Percentiles rank a stretch among this genome's conserved stretches.
phyloP scores from a whole-genome alignment of 345 rosid genomes.

The Balakata baccata region DNA sequence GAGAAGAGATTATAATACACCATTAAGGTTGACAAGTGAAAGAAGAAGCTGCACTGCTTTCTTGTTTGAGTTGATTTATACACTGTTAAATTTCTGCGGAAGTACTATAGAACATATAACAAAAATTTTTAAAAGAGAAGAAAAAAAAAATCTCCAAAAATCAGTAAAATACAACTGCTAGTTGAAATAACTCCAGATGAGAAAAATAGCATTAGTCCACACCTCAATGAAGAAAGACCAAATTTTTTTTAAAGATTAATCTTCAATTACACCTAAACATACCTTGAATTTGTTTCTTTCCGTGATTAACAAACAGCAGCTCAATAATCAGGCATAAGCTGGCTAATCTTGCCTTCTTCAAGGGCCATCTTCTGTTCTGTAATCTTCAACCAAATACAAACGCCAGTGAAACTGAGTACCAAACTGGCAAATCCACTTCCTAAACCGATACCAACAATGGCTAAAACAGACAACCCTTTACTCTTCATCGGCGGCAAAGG shows the following conservation, averaged over 20 bases:
- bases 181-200: background rate
- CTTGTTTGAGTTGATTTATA: conserved; percentile 21
- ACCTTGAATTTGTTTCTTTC: conserved; percentile 14
- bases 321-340: conserved; percentile 73
- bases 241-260: background rate
- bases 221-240: conserved; percentile 8
- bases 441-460: conserved; percentile 92
- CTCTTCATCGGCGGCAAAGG: conserved; percentile 65
- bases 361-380: conserved; percentile 61
- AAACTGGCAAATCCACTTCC: conserved; percentile 90
- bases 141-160: conserved; percentile 9
- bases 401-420: conserved; percentile 83
- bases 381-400: conserved; percentile 79
- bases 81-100: conserved; percentile 4
- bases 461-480: conserved; percentile 68
- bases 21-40: background rate
- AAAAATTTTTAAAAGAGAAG: background rate
- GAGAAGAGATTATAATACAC: background rate
- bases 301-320: background rate
- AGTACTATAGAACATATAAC: no score
- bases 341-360: conserved; percentile 72
- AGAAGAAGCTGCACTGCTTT: conserved; percentile 11
- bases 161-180: conserved; percentile 11
- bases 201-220: conserved; percentile 9
- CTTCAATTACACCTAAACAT: conserved; percentile 9